These are phyloP conservation scores for Sindora glabra DNA, from an alignment of 306 rosid species.

Conservation along the genomic window DNA sequence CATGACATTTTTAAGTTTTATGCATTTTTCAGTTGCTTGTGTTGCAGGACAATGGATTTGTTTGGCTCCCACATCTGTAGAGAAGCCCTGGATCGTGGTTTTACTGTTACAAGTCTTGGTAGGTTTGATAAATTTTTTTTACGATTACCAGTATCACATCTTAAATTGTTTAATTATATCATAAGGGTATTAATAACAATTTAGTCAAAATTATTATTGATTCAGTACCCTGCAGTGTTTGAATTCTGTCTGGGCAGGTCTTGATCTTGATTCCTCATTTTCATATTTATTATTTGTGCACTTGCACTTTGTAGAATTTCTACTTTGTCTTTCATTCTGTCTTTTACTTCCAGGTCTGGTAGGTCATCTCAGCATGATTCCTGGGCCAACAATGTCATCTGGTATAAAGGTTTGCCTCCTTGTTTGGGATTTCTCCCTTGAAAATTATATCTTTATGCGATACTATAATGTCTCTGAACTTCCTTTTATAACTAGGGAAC, in stretches of 20 bases:
- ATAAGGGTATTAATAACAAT: background rate
- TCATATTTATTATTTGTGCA: background rate
- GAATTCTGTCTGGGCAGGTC: background rate
- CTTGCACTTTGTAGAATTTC: background rate
- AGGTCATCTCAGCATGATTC: constrained; percentile 67
- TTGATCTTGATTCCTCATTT: background rate
- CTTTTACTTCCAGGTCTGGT: constrained; percentile 66
- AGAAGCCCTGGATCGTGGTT: constrained; percentile 70
- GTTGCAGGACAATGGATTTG: constrained; percentile 97
- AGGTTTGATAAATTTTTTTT: constrained; percentile 33
- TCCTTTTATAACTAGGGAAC: constrained; percentile 52
- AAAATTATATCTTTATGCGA: constrained; percentile 1
- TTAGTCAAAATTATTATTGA: background rate
- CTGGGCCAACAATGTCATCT: constrained; percentile 62
- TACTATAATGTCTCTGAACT: constrained; percentile 16
- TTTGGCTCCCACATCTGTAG: constrained; percentile 84
- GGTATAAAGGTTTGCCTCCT: constrained; percentile 73
- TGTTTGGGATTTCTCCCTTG: constrained; percentile 4
- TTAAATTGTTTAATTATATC: background rate
- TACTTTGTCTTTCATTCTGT: background rate
- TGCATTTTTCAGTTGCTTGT: constrained; percentile 67
- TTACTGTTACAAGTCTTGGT: constrained; percentile 82
- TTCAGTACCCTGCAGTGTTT: background rate
- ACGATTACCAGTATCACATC: background rate
- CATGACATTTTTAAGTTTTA: constrained; percentile 12